Evolutionary conservation across 148 eudicot genomes (phyloP).

Genomic region (Cornus florida): DNA sequence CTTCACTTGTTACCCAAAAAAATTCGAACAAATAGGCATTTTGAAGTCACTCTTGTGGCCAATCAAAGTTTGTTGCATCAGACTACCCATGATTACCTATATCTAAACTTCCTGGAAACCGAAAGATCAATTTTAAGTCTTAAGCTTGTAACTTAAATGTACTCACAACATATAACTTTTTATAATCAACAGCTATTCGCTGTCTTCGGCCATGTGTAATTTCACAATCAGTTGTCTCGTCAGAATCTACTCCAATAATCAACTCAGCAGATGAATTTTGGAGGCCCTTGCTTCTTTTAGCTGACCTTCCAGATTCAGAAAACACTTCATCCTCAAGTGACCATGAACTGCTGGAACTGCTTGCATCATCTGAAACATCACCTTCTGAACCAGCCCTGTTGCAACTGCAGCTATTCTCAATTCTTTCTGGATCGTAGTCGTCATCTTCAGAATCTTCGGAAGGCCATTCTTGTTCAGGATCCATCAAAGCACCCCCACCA

Average conservation of each 20-base stretch:
- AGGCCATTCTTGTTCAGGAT: slow-evolving; percentile 85
- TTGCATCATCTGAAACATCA: slow-evolving; percentile 34
- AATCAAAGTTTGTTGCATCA: background rate
- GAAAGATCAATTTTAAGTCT: background rate
- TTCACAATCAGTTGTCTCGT: slow-evolving; percentile 51
- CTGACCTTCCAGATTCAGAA: slow-evolving; percentile 34
- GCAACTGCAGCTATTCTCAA: slow-evolving; percentile 36
- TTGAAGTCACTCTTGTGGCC: background rate
- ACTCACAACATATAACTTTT: slow-evolving; percentile 80
- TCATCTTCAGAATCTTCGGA: slow-evolving; percentile 93
- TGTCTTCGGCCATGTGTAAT: slow-evolving; percentile 67
- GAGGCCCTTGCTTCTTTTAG: slow-evolving; percentile 27
- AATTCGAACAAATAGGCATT: background rate
- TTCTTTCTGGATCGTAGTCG: slow-evolving; percentile 75
- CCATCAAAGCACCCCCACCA: slow-evolving; percentile 31
- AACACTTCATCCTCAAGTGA: slow-evolving; percentile 69
- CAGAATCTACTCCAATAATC: slow-evolving; percentile 33
- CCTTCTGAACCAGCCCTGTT: slow-evolving; percentile 33
- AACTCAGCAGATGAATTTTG: slow-evolving; percentile 23
- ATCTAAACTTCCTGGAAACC: background rate
- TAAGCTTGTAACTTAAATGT: slow-evolving; percentile 3
- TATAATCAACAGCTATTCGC: slow-evolving; percentile 73
- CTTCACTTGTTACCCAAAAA: background rate
- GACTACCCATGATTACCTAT: background rate
- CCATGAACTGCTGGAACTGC: slow-evolving; percentile 55